Percentiles rank a stretch among this genome's conserved stretches.
Conservation (phyloP, 2,329 filamentous ascomycete species). For the Ophiostoma montium region DNA sequence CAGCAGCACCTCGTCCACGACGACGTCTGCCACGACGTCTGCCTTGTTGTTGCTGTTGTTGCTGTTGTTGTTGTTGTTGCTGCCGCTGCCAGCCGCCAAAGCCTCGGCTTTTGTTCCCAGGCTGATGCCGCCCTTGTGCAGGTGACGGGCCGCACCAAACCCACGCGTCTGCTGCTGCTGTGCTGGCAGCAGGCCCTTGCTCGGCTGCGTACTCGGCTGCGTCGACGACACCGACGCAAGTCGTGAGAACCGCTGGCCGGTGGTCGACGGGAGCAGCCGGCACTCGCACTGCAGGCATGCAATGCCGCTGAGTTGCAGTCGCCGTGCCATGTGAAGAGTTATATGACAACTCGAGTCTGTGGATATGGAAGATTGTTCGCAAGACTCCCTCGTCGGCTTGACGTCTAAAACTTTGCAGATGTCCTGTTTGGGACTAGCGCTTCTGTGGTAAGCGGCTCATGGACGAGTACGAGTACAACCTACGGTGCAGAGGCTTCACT, state of each 20-base stretch:
- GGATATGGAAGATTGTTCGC: background rate
- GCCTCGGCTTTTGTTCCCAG: background rate
- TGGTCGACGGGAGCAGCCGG: background rate
- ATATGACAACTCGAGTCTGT: no score
- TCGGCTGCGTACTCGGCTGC: no score
- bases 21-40: background rate
- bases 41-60: background rate
- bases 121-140: background rate
- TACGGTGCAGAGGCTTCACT: background rate
- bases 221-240: background rate
- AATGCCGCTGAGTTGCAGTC: conserved; percentile 6
- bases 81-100: background rate
- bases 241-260: background rate
- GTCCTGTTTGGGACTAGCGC: conserved; percentile 4
- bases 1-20: background rate
- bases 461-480: background rate
- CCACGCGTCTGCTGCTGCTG: background rate
- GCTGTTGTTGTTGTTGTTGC: background rate
- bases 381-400: background rate
- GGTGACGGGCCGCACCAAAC: background rate
- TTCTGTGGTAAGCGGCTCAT: no score
- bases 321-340: background rate
- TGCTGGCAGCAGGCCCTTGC: background rate
- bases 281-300: conserved; percentile 10
- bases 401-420: conserved; percentile 4